A percentile compares a stretch with the other conserved stretches of the same genome.
Evolutionary conservation across 345 rosid species (phyloP).

Genomic region (Eucalyptus leucophloia): DNA sequence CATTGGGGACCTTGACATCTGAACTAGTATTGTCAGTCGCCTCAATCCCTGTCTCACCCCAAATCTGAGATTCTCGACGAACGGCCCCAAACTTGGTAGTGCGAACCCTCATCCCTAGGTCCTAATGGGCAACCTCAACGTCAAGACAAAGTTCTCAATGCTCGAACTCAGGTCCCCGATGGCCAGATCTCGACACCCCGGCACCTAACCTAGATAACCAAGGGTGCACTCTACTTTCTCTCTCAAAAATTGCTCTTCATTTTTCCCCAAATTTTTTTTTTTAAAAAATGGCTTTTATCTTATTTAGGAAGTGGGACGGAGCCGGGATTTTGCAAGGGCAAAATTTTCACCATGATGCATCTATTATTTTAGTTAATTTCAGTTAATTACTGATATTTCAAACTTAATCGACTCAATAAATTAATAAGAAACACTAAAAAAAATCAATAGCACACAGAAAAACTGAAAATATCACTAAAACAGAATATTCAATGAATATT

Average conservation of each 20-base stretch:
- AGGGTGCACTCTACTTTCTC: not conserved
- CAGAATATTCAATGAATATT: not conserved
- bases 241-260: not conserved
- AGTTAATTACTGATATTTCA: not conserved
- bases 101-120: too few relatives aligned
- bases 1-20: not conserved
- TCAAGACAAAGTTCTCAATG: too few relatives aligned
- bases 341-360: too few relatives aligned
- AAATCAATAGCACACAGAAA: too few relatives aligned
- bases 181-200: not conserved
- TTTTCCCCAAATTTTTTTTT: not conserved
- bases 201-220: not conserved
- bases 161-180: accelerated
- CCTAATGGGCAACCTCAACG: not conserved
- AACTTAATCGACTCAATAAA: too few relatives aligned
- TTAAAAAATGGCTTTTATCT: not conserved
- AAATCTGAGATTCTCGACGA: not conserved
- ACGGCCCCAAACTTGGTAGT: not conserved
- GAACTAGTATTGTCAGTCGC: accelerated
- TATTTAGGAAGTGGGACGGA: too few relatives aligned
- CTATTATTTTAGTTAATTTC: not conserved
- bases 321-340: too few relatives aligned
- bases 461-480: not conserved
- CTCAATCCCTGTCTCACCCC: not conserved
- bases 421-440: not conserved